Evolutionary conservation across 164 flowering plant species (phyloP).

Genomic region (Vitis labrusca): DNA sequence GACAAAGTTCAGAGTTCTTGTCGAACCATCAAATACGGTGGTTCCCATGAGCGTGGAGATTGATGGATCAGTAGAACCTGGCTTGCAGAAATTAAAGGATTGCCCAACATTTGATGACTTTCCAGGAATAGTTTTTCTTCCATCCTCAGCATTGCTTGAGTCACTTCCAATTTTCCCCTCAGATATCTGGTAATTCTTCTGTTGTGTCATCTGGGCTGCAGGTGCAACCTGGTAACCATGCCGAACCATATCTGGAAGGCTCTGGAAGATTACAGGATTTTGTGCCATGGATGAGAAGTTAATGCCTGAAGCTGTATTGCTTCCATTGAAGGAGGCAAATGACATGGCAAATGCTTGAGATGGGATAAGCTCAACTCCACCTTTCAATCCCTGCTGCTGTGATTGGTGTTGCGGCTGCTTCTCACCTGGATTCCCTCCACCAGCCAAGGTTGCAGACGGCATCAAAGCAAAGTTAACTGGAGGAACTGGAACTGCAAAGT

Average conservation of each 20-base stretch:
- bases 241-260: constrained; percentile 23
- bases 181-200: constrained; percentile 22
- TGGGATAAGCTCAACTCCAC: constrained; percentile 17
- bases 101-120: constrained; percentile 12
- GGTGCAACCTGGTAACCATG: constrained; percentile 20
- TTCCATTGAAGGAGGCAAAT: constrained; percentile 24
- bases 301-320: constrained; percentile 8
- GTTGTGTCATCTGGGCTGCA: constrained; percentile 18
- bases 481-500: constrained; percentile 14
- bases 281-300: constrained; percentile 30
- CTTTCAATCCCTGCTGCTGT: constrained; percentile 13
- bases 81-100: constrained; percentile 5
- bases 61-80: constrained; percentile 2
- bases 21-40: constrained; percentile 27
- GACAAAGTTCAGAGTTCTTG: constrained; percentile 21
- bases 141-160: constrained; percentile 14
- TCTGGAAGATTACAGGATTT: constrained; percentile 25
- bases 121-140: constrained; percentile 15
- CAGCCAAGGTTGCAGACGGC: constrained; percentile 13
- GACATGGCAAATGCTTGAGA: constrained; percentile 29
- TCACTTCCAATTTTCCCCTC: constrained; percentile 21
- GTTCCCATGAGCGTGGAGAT: constrained; percentile 4
- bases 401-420: constrained; percentile 17
- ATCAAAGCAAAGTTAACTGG: constrained; percentile 18
- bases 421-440: constrained; percentile 15